phyloP scores from a whole-genome alignment of 202 grass and related monocot species.

The Panicum hallii region DNA sequence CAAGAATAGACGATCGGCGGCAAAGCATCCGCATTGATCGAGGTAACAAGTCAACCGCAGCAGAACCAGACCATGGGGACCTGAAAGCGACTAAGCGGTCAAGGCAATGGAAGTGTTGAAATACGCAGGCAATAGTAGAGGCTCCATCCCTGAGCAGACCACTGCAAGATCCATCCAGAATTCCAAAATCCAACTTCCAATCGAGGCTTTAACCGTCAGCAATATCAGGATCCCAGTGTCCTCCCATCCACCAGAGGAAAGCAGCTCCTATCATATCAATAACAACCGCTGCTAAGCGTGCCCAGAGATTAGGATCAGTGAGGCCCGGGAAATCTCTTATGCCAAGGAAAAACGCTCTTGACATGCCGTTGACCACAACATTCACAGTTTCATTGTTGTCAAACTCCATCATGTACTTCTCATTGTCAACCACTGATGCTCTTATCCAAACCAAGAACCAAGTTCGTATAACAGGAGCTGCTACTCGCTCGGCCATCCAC shows the following conservation, averaged over 20 bases:
- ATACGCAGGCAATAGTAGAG: no score
- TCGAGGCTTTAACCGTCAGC: no score
- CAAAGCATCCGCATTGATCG: no score
- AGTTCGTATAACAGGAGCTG: neutral
- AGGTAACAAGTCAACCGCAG: no score
- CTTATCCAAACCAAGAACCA: neutral
- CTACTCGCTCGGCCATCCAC: neutral
- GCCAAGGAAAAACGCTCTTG: neutral
- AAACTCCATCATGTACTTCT: neutral
- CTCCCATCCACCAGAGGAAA: neutral
- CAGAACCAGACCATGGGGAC: no score
- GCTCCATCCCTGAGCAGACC: no score
- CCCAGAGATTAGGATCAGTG: neutral
- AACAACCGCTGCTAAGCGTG: no score
- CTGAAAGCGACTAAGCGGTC: no score
- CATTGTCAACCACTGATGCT: neutral
- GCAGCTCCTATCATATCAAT: neutral
- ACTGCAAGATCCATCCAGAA: no score
- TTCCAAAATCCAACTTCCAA: no score
- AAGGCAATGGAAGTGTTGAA: no score
- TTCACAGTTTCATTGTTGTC: fast-evolving
- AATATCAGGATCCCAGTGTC: neutral
- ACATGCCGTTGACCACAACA: neutral
- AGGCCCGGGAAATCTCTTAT: neutral
- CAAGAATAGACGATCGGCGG: no score